These are phyloP conservation scores for Apiotrichum domesticum DNA, from an alignment of 1,284 basidiomycete genomes.

Conservation along the genomic window DNA sequence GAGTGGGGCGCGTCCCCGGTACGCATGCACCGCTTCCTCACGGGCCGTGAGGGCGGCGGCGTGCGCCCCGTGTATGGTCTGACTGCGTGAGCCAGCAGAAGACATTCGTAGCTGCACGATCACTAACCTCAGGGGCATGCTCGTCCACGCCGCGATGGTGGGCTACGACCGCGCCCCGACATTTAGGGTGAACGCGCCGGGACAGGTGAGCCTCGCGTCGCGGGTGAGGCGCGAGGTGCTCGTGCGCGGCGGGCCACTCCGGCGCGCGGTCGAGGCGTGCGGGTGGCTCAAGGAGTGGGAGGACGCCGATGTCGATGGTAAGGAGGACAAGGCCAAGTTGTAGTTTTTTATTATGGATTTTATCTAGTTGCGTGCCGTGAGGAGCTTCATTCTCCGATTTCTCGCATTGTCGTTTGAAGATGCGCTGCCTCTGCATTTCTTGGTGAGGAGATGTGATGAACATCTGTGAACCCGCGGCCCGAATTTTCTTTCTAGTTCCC, in stretches of 20 bases:
- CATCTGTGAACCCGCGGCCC: too few species aligned
- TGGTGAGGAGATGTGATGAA: too few species aligned
- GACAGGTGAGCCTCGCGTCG: conserved; percentile 53
- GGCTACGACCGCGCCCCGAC: conserved; percentile 59
- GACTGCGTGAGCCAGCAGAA: conserved; percentile 56
- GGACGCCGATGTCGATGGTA: neutral
- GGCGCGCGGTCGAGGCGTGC: conserved; percentile 54
- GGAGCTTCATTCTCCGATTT: too few species aligned
- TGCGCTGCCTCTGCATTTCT: too few species aligned
- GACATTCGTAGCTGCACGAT: neutral
- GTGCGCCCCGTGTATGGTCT: conserved; percentile 76
- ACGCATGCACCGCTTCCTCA: conserved; percentile 69
- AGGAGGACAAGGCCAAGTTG: conserved; percentile 2
- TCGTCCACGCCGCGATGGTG: conserved; percentile 62
- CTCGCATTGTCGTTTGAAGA: too few species aligned
- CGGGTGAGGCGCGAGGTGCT: conserved; percentile 56
- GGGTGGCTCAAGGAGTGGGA: conserved; percentile 25
- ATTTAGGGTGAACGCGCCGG: conserved; percentile 58
- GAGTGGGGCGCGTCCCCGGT: conserved; percentile 48
- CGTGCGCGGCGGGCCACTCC: conserved; percentile 51
- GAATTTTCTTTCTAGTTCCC: too few species aligned
- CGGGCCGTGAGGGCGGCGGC: conserved; percentile 69
- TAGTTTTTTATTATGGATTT: neutral
- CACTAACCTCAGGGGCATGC: conserved; percentile 54
- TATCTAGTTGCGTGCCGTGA: too few species aligned